phyloP scores from a whole-genome alignment of 2,329 filamentous ascomycete genomes.

The Amesomyces nigricolor region DNA sequence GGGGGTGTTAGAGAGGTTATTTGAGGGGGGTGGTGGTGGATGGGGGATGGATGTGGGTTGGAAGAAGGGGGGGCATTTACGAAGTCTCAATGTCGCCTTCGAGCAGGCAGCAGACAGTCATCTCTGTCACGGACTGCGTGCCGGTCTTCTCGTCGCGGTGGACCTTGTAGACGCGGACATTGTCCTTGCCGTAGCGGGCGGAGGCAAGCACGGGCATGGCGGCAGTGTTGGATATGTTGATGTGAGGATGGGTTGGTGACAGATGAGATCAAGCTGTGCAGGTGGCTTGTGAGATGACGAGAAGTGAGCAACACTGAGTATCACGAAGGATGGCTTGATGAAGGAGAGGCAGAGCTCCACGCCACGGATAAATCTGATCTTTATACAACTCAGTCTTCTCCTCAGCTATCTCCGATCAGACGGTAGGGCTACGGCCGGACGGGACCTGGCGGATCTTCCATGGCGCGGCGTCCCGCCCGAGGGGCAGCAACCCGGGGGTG shows the following conservation, averaged over 20 bases:
- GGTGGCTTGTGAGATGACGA: not conserved
- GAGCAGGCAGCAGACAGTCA: conserved; percentile 88
- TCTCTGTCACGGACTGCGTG: conserved; percentile 82
- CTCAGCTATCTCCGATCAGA: not conserved
- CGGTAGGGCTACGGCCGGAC: conserved; percentile 14
- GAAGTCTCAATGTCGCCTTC: conserved; percentile 87
- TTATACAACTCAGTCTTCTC: not conserved
- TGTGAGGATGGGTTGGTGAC: not conserved
- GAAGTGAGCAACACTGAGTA: not conserved
- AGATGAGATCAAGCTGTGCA: not conserved
- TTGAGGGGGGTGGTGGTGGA: not conserved
- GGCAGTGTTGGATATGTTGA: conserved; percentile 1
- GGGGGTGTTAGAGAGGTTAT: conserved; percentile 3
- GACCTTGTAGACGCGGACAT: conserved; percentile 96
- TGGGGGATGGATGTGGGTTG: not conserved
- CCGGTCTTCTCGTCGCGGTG: conserved; percentile 70
- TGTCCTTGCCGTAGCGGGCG: conserved; percentile 89
- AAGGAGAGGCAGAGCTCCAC: too few relatives aligned
- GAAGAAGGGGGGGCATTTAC: conserved; percentile 40
- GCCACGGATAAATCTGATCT: not conserved
- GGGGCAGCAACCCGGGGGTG: conserved; percentile 18
- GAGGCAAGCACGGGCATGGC: conserved; percentile 53
- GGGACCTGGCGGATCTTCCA: conserved; percentile 15
- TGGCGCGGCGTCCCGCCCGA: conserved; percentile 22
- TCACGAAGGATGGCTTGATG: too few relatives aligned